phyloP scores from a whole-genome alignment of 345 rosid genomes.

The Linum tenue region DNA sequence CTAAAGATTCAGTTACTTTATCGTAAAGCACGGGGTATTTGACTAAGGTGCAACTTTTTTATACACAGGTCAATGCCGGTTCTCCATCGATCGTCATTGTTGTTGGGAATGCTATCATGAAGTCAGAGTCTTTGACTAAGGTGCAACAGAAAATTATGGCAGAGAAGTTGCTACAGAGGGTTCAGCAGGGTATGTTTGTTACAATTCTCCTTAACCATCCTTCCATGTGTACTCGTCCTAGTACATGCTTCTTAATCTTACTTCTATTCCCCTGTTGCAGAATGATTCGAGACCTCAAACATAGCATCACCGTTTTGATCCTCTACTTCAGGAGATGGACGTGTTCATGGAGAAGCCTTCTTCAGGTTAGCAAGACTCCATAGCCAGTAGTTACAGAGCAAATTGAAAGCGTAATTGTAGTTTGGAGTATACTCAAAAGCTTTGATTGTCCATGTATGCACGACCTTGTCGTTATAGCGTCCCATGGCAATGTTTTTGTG shows the following conservation, averaged over 20 bases:
- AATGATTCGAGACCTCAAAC: neutral
- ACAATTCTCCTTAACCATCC: neutral
- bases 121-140: slow-evolving; percentile 53
- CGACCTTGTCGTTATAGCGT: neutral
- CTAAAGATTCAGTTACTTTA: neutral
- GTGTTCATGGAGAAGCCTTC: no score
- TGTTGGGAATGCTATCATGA: slow-evolving; percentile 58
- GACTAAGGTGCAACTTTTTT: neutral
- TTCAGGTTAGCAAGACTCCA: neutral
- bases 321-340: no score
- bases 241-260: neutral
- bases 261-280: neutral
- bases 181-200: slow-evolving; percentile 14
- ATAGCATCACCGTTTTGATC: neutral
- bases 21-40: neutral
- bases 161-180: slow-evolving; percentile 55
- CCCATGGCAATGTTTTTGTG: no score
- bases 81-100: slow-evolving; percentile 50
- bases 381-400: neutral
- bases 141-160: slow-evolving; percentile 71
- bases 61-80: slow-evolving; percentile 41
- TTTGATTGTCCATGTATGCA: neutral
- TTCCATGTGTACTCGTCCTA: neutral
- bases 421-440: neutral
- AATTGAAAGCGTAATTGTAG: neutral